Evolutionary conservation across 2,329 filamentous ascomycete genomes (phyloP).

Genomic region (Cadophora sp.): DNA sequence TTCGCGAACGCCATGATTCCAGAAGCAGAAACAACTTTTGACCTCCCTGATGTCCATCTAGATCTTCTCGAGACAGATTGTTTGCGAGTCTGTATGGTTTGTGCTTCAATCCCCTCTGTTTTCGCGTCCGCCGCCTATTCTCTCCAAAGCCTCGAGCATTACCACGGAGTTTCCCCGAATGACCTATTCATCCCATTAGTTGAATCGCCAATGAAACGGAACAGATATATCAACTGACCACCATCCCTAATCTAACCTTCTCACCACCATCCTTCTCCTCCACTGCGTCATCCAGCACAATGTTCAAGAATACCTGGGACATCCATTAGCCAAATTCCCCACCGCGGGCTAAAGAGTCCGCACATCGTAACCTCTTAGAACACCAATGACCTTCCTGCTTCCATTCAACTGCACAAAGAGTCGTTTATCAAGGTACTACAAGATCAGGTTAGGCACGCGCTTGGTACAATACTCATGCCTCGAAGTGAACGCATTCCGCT

Average conservation of each 20-base stretch:
- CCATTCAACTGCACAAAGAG: conserved; percentile 98
- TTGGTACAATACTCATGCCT: conserved; percentile 47
- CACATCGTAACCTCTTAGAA: conserved; percentile 95
- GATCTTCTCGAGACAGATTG: not conserved
- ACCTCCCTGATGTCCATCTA: conserved; percentile 12
- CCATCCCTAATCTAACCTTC: conserved; percentile 90
- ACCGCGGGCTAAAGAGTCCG: conserved; percentile 23
- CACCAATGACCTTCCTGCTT: conserved; percentile 94
- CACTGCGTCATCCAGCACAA: conserved; percentile 94
- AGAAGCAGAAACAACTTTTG: conserved; percentile 27
- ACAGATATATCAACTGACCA: conserved; percentile 62
- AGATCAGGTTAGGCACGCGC: conserved; percentile 48
- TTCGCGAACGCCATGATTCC: conserved; percentile 37
- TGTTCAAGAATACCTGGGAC: conserved; percentile 90
- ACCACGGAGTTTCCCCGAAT: conserved; percentile 98
- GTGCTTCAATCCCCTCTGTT: conserved; percentile 46
- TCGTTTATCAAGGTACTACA: conserved; percentile 97
- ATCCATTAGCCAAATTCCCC: conserved; percentile 33
- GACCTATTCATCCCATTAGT: conserved; percentile 59
- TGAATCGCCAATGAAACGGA: not conserved
- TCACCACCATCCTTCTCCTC: conserved; percentile 93
- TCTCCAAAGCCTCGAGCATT: conserved; percentile 86
- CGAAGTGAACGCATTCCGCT: conserved; percentile 14
- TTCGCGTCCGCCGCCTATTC: conserved; percentile 64
- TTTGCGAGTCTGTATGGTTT: conserved; percentile 1